Percentiles rank a stretch among this genome's conserved stretches.
These are phyloP conservation scores for Quercus gilva DNA, from an alignment of 306 rosid genomes.

Conservation along the genomic window DNA sequence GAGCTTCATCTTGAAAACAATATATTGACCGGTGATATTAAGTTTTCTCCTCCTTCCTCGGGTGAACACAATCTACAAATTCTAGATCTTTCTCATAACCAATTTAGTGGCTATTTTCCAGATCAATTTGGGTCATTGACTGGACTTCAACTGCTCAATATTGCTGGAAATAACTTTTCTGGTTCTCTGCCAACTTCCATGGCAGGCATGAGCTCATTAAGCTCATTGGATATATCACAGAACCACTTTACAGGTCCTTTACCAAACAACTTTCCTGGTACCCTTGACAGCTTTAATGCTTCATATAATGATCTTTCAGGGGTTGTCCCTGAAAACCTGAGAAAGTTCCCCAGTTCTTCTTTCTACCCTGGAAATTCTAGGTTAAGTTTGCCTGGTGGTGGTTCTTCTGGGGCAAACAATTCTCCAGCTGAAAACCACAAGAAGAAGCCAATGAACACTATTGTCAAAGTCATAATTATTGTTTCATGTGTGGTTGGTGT, in stretches of 20 bases:
- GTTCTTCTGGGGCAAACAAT: conserved; percentile 53
- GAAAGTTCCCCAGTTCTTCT: conserved; percentile 74
- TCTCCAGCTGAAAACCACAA: conserved; percentile 40
- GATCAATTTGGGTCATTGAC: conserved; percentile 63
- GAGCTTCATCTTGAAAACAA: conserved; percentile 79
- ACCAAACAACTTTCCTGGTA: conserved; percentile 62
- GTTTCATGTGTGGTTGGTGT: conserved; percentile 81
- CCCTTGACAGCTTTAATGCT: conserved; percentile 65
- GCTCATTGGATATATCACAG: conserved; percentile 63
- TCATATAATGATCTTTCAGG: conserved; percentile 88
- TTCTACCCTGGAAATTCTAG: conserved; percentile 82
- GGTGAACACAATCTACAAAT: conserved; percentile 64
- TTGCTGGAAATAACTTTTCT: conserved; percentile 83
- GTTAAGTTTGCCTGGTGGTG: conserved; percentile 48
- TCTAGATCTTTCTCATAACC: conserved; percentile 86
- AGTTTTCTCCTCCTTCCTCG: conserved; percentile 47
- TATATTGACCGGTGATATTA: conserved; percentile 59
- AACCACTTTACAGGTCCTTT: conserved; percentile 88
- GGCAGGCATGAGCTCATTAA: conserved; percentile 56
- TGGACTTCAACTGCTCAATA: conserved; percentile 58
- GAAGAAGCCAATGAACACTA: conserved; percentile 57
- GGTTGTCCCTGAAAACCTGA: conserved; percentile 69
- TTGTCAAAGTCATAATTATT: conserved; percentile 75
- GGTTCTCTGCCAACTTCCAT: conserved; percentile 90
- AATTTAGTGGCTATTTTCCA: conserved; percentile 76